Percentiles rank a stretch among this genome's conserved stretches.
Evolutionary conservation across 805 yeast species (phyloP).

Genomic region (Metschnikowia baotianmanensis): DNA sequence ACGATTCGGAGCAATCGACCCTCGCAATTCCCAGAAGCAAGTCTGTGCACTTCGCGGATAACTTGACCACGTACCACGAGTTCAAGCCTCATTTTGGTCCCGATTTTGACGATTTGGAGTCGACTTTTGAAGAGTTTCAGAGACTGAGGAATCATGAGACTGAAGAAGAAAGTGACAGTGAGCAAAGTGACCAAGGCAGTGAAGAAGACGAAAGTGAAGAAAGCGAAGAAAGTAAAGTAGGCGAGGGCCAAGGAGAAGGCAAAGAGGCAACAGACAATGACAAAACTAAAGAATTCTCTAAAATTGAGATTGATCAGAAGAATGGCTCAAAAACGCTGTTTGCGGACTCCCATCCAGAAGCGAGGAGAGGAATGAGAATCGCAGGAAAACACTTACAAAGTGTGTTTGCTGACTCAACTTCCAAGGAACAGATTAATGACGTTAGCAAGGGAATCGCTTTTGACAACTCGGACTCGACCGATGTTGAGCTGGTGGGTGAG

Average conservation of each 20-base stretch:
- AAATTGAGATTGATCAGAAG: not conserved
- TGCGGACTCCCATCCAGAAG: conserved; percentile 1
- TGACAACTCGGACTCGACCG: conserved; percentile 14
- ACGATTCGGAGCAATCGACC: not conserved
- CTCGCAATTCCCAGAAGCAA: conserved; percentile 14
- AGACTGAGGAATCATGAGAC: not conserved
- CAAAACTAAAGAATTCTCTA: not conserved
- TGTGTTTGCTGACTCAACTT: not conserved
- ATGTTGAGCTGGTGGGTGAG: conserved; percentile 13
- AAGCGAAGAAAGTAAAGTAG: not conserved
- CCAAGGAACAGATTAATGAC: not conserved
- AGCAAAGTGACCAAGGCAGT: not conserved
- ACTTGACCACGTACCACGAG: conserved; percentile 14
- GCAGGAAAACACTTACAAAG: conserved; percentile 10
- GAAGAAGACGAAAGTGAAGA: not conserved
- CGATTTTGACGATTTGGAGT: conserved; percentile 4
- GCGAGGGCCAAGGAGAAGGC: conserved; percentile 1
- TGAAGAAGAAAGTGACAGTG: conserved; percentile 2
- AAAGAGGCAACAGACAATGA: not conserved
- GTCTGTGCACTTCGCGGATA: conserved; percentile 19
- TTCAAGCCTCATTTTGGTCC: conserved; percentile 2
- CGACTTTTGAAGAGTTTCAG: conserved; percentile 4
- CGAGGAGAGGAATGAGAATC: conserved; percentile 4
- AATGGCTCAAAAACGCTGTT: not conserved
- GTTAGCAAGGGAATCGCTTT: conserved; percentile 1